Conservation (phyloP, 192 early-diverging fungal genomes). For the Mortierella hygrophila region DNA sequence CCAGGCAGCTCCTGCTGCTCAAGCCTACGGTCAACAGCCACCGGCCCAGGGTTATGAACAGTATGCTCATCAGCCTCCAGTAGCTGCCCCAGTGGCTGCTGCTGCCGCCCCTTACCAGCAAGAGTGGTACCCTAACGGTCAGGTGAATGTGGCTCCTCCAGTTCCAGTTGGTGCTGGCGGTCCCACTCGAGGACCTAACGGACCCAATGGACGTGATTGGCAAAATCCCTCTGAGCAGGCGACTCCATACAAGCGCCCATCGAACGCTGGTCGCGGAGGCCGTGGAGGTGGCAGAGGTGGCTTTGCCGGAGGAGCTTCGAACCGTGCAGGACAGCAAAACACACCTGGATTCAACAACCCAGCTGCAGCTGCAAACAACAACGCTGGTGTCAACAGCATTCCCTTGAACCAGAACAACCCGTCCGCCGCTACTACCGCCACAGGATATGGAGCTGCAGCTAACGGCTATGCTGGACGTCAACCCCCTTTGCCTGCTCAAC, state of each 20-base stretch:
- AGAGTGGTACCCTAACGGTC: slow-evolving; percentile 39
- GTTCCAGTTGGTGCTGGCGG: slow-evolving; percentile 4
- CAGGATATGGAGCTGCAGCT: slow-evolving; percentile 19
- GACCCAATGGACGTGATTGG: slow-evolving; percentile 36
- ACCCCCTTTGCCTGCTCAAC: slow-evolving; percentile 41
- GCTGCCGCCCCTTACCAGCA: slow-evolving; percentile 35
- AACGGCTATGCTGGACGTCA: slow-evolving; percentile 35
- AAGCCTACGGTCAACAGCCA: slow-evolving; percentile 24
- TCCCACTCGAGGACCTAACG: slow-evolving; percentile 33
- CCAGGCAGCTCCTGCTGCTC: slow-evolving; percentile 18
- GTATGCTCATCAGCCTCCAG: slow-evolving; percentile 31
- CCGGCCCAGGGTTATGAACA: slow-evolving; percentile 25
- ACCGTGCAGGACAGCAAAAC: slow-evolving; percentile 33
- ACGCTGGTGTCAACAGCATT: slow-evolving; percentile 33
- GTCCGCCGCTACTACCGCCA: not conserved
- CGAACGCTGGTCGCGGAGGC: slow-evolving; percentile 32
- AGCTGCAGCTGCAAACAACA: not conserved
- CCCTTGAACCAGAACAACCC: slow-evolving; percentile 39
- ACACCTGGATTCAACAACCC: slow-evolving; percentile 24
- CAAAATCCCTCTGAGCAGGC: slow-evolving; percentile 21
- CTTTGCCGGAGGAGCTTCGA: slow-evolving; percentile 11
- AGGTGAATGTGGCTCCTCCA: not conserved
- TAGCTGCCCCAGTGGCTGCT: not conserved
- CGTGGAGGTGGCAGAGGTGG: slow-evolving; percentile 41
- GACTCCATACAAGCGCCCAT: slow-evolving; percentile 40